Percentiles rank a stretch among this genome's conserved stretches.
phyloP scores from a whole-genome alignment of 805 yeast species.

The Yarrowia sp. region DNA sequence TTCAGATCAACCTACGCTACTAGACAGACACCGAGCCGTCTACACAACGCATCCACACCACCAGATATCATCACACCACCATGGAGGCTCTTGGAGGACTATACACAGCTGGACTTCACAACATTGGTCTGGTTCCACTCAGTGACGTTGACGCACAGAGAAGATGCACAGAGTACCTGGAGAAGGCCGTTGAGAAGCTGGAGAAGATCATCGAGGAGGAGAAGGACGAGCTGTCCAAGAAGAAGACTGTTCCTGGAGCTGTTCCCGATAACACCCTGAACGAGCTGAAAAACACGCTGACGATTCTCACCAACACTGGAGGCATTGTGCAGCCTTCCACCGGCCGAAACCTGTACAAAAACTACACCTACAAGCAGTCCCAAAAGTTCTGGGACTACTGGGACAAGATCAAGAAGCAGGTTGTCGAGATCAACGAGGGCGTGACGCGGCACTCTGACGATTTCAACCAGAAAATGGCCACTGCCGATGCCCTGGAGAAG shows the following conservation, averaged over 20 bases:
- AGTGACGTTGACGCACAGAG: slow-evolving; percentile 39
- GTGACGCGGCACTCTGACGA: slow-evolving; percentile 33
- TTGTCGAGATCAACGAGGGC: slow-evolving; percentile 40
- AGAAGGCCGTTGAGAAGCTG: slow-evolving; percentile 32
- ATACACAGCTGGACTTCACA: slow-evolving; percentile 25
- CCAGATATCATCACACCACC: too few species aligned
- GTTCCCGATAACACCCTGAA: slow-evolving; percentile 31
- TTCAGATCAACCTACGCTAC: background rate
- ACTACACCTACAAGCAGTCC: slow-evolving; percentile 32
- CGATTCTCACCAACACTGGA: slow-evolving; percentile 31
- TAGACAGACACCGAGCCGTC: background rate
- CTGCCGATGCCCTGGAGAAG: background rate
- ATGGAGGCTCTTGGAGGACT: slow-evolving; percentile 2
- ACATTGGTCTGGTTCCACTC: slow-evolving; percentile 38
- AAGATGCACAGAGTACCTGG: slow-evolving; percentile 37
- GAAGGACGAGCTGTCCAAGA: slow-evolving; percentile 28
- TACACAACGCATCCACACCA: background rate
- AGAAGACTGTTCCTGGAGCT: slow-evolving; percentile 31
- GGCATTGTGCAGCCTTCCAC: slow-evolving; percentile 31
- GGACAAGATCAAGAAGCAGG: slow-evolving; percentile 39
- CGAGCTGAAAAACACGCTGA: slow-evolving; percentile 31
- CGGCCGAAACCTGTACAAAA: slow-evolving; percentile 29
- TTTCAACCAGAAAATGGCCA: slow-evolving; percentile 17
- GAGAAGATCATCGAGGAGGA: slow-evolving; percentile 27
- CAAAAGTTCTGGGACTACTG: slow-evolving; percentile 41